Base-by-base conservation (phyloP, 495 filamentous ascomycete genomes). In the Podospora fimiseda region DNA sequence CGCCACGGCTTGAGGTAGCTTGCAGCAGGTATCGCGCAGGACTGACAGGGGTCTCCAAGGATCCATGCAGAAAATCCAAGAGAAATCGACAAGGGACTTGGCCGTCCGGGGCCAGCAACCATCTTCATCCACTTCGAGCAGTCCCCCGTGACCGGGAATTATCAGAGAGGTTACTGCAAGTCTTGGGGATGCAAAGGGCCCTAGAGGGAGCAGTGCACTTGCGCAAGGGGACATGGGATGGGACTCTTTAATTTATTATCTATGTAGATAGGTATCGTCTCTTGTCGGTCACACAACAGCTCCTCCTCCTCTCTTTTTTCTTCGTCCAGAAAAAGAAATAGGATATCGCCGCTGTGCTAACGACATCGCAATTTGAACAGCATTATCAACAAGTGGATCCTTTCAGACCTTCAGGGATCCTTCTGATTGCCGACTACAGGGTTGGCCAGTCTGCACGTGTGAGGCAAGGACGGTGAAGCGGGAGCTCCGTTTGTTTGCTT, bases 401-500 rank as follows among this genome's bases (percentile, higher is more conserved):
- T n/a, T 48, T 38, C 18, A 48, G 42, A 52, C 30, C 21, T 20
- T 44, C 58, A 60, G 48, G 59, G 58, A 41, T 50, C 42, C 51
- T 53, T 47, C 51, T 51, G 59, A 58, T 53, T 57, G 59, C 59
- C 55, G 55, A 51, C 22, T 15, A 45, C 50, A 42, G 41, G 55
- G 50, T 39, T 27, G 21, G 16, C 45, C 9, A 21, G 43, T 53
- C 57, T 53, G 44, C 53, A 43, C 49, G 39, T 53, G 52, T 42
- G 23, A 38, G 49, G 44, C 44, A 33, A 44, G 47, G 38, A 44
- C 27, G 6, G 27, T 33, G 6, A 51, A 43, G 40, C 47, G 45
- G 53, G 47, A 47, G 43, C 41, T 56, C 27, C 11, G 27, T 11
- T 33, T 5, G 27, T 33, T 33, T 33, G 27, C 11, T 11, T 33